phyloP scores from a whole-genome alignment of 78 protist genomes.

The Planoprotostelium fungivorum region DNA sequence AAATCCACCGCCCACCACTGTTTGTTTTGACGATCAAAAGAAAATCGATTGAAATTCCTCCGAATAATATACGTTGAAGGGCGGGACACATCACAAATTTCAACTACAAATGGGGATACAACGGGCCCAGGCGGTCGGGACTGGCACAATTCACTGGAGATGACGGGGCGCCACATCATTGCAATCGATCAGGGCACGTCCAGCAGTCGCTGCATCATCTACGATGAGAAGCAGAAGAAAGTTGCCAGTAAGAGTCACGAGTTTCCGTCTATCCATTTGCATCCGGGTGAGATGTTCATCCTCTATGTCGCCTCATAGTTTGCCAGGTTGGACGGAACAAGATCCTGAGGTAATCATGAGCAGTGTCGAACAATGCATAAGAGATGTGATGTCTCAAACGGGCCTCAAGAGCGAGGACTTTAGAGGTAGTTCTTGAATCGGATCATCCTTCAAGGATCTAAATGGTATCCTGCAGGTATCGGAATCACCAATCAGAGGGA shows the following conservation, averaged over 20 bases:
- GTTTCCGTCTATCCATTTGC: slow-evolving; percentile 28
- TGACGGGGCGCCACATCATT: not conserved
- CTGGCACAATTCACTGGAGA: no score
- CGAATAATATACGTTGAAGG: no score
- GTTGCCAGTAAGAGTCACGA: slow-evolving; percentile 29
- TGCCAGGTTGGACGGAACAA: slow-evolving; percentile 81
- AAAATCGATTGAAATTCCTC: no score
- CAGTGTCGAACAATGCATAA: slow-evolving; percentile 34
- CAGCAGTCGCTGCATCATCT: slow-evolving; percentile 79
- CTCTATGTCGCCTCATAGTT: not conserved
- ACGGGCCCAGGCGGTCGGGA: no score
- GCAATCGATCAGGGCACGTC: slow-evolving; percentile 95
- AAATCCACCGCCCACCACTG: no score
- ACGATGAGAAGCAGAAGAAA: slow-evolving; percentile 29
- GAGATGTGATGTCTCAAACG: slow-evolving; percentile 4
- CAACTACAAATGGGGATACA: no score
- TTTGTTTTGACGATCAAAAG: no score
- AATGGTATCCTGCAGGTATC: slow-evolving; percentile 43
- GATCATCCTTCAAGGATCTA: not conserved
- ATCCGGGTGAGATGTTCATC: slow-evolving; percentile 50
- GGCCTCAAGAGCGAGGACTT: not conserved
- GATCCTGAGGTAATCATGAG: slow-evolving; percentile 76
- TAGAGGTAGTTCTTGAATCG: not conserved
- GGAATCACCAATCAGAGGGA: slow-evolving; percentile 98
- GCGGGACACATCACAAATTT: no score